Evolutionary conservation across 2,329 filamentous ascomycete genomes (phyloP).

Genomic region (Colletotrichum liaoningense): DNA sequence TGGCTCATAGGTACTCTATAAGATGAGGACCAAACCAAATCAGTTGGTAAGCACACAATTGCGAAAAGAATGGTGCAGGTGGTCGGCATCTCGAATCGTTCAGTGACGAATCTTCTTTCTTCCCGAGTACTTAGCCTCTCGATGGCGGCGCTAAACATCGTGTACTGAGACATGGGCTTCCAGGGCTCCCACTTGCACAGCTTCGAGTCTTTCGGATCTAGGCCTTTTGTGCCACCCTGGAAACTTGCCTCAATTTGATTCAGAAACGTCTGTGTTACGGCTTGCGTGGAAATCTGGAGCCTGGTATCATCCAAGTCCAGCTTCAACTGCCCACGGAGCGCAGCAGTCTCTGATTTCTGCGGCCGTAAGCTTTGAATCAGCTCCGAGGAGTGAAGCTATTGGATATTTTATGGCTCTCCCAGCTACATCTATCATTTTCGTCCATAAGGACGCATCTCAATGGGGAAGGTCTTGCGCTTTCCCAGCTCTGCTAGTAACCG

Average conservation of each 20-base stretch:
- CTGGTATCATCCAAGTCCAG: background rate
- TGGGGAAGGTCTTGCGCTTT: background rate
- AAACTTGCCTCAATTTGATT: background rate
- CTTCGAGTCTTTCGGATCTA: background rate
- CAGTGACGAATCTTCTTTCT: background rate
- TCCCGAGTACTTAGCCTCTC: background rate
- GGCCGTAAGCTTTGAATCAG: background rate
- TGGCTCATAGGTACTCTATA: too few species aligned
- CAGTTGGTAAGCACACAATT: background rate
- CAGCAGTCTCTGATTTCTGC: background rate
- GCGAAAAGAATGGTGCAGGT: too few species aligned
- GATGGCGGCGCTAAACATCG: background rate
- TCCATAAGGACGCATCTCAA: background rate
- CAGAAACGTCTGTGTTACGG: background rate
- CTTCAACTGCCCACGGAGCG: background rate
- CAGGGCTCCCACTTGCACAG: background rate
- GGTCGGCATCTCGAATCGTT: background rate
- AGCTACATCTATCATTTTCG: background rate
- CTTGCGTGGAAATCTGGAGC: background rate
- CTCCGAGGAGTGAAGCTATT: background rate
- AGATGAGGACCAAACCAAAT: too few species aligned
- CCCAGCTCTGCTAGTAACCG: background rate
- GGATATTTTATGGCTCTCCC: background rate
- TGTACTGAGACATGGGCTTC: background rate
- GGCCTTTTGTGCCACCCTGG: background rate